Evolutionary conservation across 139 green algal genomes (phyloP).

Genomic region (Coccomyxa sp.): DNA sequence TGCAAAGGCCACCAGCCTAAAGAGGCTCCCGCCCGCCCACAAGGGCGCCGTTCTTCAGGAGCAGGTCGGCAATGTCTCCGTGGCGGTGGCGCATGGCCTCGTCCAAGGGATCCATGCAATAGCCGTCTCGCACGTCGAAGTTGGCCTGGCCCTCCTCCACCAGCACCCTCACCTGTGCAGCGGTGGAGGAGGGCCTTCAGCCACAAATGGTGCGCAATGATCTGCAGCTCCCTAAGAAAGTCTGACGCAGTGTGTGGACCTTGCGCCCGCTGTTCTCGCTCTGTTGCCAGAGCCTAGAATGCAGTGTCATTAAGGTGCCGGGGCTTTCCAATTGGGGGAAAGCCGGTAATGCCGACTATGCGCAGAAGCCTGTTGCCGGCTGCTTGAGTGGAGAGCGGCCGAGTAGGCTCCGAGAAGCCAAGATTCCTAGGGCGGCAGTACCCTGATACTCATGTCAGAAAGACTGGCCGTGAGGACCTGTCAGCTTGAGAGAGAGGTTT

Average conservation of each 20-base stretch:
- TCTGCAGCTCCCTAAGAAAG: background rate
- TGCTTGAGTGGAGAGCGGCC: too few species aligned
- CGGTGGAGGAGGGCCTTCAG: background rate
- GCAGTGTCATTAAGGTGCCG: background rate
- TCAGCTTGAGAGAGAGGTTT: background rate
- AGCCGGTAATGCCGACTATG: background rate
- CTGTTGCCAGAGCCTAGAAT: background rate
- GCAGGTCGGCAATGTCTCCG: background rate
- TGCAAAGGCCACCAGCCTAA: background rate
- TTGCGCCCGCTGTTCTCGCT: background rate
- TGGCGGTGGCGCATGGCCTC: constrained; percentile 8
- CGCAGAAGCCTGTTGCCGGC: background rate
- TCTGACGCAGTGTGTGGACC: background rate
- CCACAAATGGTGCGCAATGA: background rate
- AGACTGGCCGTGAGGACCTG: background rate
- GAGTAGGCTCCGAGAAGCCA: too few species aligned
- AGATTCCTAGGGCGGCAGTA: too few species aligned
- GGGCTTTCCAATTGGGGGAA: background rate
- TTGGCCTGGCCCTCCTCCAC: constrained; percentile 23
- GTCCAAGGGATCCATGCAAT: constrained; percentile 11
- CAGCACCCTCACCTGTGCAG: constrained; percentile 19
- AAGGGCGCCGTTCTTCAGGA: background rate
- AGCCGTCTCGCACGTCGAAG: constrained; percentile 13
- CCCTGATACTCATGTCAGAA: background rate
- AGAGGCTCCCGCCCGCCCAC: background rate